Conservation (phyloP, 148 eudicot genomes). For the Cornus controversa region DNA sequence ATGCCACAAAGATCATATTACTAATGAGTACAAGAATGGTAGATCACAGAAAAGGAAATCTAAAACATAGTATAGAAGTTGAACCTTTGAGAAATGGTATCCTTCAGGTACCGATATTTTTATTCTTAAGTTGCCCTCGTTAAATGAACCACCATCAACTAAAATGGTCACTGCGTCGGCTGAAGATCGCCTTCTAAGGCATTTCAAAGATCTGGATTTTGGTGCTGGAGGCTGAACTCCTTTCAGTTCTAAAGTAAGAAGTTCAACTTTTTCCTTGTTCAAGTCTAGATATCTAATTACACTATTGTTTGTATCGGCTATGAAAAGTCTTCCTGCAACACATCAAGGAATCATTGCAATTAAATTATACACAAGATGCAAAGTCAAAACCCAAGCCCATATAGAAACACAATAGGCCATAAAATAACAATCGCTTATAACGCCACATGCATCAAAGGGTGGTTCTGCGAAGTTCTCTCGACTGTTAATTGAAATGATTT, state of each 20-base stretch:
- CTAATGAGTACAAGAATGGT: neutral
- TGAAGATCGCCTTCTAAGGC: conserved; percentile 69
- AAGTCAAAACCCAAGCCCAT: neutral
- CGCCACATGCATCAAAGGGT: neutral
- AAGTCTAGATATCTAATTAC: conserved; percentile 75
- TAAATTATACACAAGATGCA: neutral
- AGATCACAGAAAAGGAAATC: neutral
- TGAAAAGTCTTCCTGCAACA: conserved; percentile 64
- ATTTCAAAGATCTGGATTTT: conserved; percentile 64
- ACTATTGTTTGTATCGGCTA: conserved; percentile 94
- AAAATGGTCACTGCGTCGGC: conserved; percentile 57
- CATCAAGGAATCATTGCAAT: neutral
- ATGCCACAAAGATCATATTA: neutral
- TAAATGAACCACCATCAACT: conserved; percentile 66
- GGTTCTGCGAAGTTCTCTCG: neutral
- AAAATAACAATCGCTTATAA: neutral
- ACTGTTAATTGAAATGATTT: neutral
- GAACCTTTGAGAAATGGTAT: conserved; percentile 86
- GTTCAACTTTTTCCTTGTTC: conserved; percentile 43
- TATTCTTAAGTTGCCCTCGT: conserved; percentile 61
- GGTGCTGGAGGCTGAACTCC: conserved; percentile 77
- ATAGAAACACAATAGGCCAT: neutral
- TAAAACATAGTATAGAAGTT: neutral
- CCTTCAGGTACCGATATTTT: conserved; percentile 79
- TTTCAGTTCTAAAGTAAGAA: conserved; percentile 78